These are phyloP conservation scores for Podospora pseudocomata DNA, from an alignment of 495 filamentous ascomycete species.

Conservation along the genomic window DNA sequence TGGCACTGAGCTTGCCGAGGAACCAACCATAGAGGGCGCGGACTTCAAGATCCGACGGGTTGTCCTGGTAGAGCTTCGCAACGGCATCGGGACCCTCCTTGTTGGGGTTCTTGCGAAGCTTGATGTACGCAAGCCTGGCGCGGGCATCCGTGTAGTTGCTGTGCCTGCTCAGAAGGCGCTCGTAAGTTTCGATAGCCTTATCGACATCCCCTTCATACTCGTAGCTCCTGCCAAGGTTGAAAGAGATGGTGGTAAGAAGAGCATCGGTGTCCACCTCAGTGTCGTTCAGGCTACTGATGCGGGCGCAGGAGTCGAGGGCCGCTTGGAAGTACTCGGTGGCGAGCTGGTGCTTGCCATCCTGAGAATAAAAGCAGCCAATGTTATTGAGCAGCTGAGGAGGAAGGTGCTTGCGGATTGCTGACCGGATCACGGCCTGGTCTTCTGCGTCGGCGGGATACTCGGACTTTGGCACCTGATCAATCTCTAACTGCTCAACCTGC, in stretches of 20 bases:
- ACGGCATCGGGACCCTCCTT: slow-evolving; percentile 85
- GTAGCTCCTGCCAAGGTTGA: slow-evolving; percentile 94
- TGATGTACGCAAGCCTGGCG: slow-evolving; percentile 83
- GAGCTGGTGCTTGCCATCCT: slow-evolving; percentile 71
- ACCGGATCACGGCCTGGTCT: slow-evolving; percentile 55
- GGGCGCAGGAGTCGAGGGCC: slow-evolving; percentile 79
- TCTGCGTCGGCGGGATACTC: slow-evolving; percentile 61
- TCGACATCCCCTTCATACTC: slow-evolving; percentile 78
- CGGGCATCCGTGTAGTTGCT: slow-evolving; percentile 87
- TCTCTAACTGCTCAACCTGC: slow-evolving; percentile 82
- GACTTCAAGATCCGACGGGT: slow-evolving; percentile 80
- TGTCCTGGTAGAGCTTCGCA: slow-evolving; percentile 72
- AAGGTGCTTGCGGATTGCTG: slow-evolving; percentile 64
- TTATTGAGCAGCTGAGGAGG: slow-evolving; percentile 94
- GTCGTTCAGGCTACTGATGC: slow-evolving; percentile 60
- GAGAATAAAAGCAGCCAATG: slow-evolving; percentile 91
- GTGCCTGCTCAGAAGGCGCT: slow-evolving; percentile 76
- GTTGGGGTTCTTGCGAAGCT: slow-evolving; percentile 73
- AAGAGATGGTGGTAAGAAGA: slow-evolving; percentile 87
- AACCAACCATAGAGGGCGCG: slow-evolving; percentile 94
- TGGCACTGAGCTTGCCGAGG: slow-evolving; percentile 67
- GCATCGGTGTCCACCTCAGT: slow-evolving; percentile 77
- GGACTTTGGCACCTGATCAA: slow-evolving; percentile 66
- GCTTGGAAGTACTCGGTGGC: slow-evolving; percentile 87
- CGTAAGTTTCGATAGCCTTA: slow-evolving; percentile 82